Evolutionary conservation across 169 alveolate genomes (phyloP).

Genomic region (Haemoproteus tartakovskyi): DNA sequence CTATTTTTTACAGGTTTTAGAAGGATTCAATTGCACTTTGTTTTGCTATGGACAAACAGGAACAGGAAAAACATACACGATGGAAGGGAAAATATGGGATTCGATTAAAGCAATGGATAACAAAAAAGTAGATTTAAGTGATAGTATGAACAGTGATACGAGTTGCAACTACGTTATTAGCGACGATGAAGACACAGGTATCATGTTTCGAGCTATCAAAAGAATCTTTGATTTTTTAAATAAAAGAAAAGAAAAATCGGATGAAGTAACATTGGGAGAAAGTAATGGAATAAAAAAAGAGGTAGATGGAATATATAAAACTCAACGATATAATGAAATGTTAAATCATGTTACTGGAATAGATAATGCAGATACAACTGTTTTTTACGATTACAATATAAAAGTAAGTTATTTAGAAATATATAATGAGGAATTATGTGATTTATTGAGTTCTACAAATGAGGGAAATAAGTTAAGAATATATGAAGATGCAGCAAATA

Average conservation of each 20-base stretch:
- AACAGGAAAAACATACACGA: conserved; percentile 95
- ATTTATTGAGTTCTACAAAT: too few relatives aligned
- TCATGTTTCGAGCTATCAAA: conserved; percentile 91
- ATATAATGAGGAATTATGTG: conserved; percentile 98
- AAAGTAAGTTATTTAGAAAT: conserved; percentile 97
- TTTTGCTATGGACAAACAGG: conserved; percentile 98
- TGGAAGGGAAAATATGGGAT: conserved; percentile 87
- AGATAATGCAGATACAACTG: too few relatives aligned
- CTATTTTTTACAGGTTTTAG: conserved; percentile 15
- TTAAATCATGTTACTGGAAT: too few relatives aligned
- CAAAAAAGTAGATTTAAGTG: conserved; percentile 23
- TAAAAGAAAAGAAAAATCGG: conserved; percentile 69
- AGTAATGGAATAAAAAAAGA: too few relatives aligned
- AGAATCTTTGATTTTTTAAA: conserved; percentile 87
- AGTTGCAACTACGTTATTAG: conserved; percentile 73
- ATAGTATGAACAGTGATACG: conserved; percentile 49
- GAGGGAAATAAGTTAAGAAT: conserved; percentile 89
- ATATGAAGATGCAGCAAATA: conserved; percentile 86
- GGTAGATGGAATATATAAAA: too few relatives aligned
- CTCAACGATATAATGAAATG: too few relatives aligned
- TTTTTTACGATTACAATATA: conserved; percentile 78
- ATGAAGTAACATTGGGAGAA: too few relatives aligned
- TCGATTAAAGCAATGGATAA: conserved; percentile 13
- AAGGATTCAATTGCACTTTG: conserved; percentile 86
- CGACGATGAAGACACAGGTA: conserved; percentile 88